Evolutionary conservation across 2,329 filamentous ascomycete species (phyloP), one percentile per base, ranked within the genome.

Genomic region (Apiospora rasikravindrae): DNA sequence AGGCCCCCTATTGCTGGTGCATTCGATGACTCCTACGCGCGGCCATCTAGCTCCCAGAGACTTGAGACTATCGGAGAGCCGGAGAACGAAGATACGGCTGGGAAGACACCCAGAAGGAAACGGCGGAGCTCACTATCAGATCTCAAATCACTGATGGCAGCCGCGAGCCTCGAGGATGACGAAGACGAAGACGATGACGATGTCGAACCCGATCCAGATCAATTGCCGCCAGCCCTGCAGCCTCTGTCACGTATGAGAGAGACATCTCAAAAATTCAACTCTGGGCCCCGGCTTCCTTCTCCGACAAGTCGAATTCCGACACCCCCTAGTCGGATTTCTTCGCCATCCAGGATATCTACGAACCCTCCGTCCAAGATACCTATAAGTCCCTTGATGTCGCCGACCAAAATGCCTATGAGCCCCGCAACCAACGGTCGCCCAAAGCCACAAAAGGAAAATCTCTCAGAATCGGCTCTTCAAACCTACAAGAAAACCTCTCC

Each of bases 51-150:
- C 78, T 89, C 89, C 2, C 85, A 90, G 75, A 85, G 86, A 51
- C 82, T 90, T 1, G 88, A 89, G 77, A 90, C 89, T 0, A 90
- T 91, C 69, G 88, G 88, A 22, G 89, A 90, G 77, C 89, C 89
- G 0, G 84, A 85, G 0, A 82, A 81, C 22, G 86, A 87, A 71
- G 79, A 82, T 6, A 74, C 77, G 11, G 75, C 80, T 4, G 74
- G 79, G 0, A 87, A 84, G 75, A 80, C 80, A n/a, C 83, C 85
- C 64, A 91, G 89, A 80, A 95, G 92, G 84, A 98, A 97, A 85
- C 89, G 96, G 71, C 91, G 96, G 80, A 98, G 95, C 83, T 98
- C 95, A 37, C 84, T 98, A 57, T 98, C 95, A 5, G 96, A 98
- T 81, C 86, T 98, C 67, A 93, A 91, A 76, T 88, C 85, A 71